Percentiles rank a stretch among this genome's conserved stretches.
These are phyloP conservation scores for Penicillium sp. DNA, from an alignment of 2,329 filamentous ascomycete species.

Conservation along the genomic window DNA sequence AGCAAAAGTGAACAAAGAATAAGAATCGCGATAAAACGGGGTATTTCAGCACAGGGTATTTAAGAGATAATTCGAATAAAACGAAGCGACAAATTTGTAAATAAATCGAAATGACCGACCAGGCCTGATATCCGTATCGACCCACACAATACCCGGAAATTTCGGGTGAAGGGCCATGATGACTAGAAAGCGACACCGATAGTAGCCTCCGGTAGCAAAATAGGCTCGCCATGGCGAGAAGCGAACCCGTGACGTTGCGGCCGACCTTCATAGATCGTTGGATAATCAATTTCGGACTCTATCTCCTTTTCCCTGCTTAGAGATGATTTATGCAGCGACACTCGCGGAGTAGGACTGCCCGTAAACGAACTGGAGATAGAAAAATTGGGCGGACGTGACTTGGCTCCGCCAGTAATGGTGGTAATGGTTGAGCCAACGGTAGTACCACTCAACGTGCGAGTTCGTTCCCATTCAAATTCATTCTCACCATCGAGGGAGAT, in stretches of 20 bases:
- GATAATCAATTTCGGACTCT: conserved; percentile 17
- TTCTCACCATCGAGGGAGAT: conserved; percentile 18
- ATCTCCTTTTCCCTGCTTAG: conserved; percentile 20
- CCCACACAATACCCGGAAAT: neutral
- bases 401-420: conserved; percentile 20
- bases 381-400: conserved; percentile 17
- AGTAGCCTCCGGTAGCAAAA: neutral
- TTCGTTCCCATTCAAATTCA: conserved; percentile 25
- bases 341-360: conserved; percentile 14
- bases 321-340: conserved; percentile 14
- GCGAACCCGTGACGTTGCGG: conserved; percentile 15
- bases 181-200: neutral
- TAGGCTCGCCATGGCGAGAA: neutral
- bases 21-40: neutral
- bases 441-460: conserved; percentile 38
- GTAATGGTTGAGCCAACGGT: conserved; percentile 33
- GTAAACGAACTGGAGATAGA: conserved; percentile 32
- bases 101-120: neutral
- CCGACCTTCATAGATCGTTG: conserved; percentile 28
- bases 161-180: neutral
- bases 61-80: neutral
- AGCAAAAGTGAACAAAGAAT: neutral
- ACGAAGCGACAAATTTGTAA: neutral
- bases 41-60: neutral
- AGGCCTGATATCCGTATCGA: neutral